Percentiles rank a stretch among this genome's conserved stretches.
Evolutionary conservation across 2,329 filamentous ascomycete genomes (phyloP).

Genomic region (Paraphaeosphaeria minitans): DNA sequence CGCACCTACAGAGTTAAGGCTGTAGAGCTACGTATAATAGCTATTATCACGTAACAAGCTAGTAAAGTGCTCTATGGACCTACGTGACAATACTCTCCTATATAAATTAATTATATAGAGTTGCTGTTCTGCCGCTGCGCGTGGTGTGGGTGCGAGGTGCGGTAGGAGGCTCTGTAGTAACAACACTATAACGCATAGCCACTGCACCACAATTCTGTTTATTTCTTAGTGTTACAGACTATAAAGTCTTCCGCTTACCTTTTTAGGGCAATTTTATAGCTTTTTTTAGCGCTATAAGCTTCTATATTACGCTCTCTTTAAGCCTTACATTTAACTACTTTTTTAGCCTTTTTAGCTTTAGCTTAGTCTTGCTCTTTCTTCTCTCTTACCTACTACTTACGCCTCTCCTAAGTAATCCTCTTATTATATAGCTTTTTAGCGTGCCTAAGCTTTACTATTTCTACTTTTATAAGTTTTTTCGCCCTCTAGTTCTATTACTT

Average conservation of each 20-base stretch:
- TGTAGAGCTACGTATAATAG: conserved; percentile 1
- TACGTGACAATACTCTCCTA: not conserved
- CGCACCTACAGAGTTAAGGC: not conserved
- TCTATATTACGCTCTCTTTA: not conserved
- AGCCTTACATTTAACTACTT: not conserved
- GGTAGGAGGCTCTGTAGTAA: not conserved
- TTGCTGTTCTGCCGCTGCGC: not conserved
- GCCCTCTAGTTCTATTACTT: too few species aligned
- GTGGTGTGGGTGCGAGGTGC: conserved; percentile 1
- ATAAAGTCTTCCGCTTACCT: conserved; percentile 1
- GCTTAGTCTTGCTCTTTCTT: too few species aligned
- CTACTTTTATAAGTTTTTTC: too few species aligned
- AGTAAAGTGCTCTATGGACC: not conserved
- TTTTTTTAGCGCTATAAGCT: not conserved
- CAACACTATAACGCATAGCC: conserved; percentile 1
- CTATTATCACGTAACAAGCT: not conserved
- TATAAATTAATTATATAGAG: not conserved
- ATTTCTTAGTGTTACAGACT: not conserved
- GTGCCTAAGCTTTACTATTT: too few species aligned
- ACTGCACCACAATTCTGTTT: conserved; percentile 4
- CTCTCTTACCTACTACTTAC: too few species aligned
- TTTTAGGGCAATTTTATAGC: not conserved
- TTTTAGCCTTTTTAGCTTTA: not conserved
- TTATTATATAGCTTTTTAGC: too few species aligned
- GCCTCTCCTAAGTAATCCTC: too few species aligned